These are phyloP conservation scores for Saccharum hybrid DNA, from an alignment of 202 grass and related monocot genomes.

Conservation along the genomic window DNA sequence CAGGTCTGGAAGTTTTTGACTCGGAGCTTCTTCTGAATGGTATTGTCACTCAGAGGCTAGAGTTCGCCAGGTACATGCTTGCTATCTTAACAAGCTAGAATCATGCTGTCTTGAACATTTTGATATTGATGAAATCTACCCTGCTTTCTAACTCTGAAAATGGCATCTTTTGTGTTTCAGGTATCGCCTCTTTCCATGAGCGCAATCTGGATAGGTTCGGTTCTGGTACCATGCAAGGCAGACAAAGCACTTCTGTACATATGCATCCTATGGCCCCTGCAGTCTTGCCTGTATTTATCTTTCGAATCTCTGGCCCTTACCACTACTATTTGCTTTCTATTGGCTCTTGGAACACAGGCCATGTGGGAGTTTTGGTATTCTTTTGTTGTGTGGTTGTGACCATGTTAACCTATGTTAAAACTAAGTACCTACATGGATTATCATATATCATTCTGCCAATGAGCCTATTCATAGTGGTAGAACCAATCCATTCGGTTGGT, in stretches of 20 bases:
- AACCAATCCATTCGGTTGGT: neutral
- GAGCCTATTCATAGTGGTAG: neutral
- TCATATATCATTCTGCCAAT: too few species aligned
- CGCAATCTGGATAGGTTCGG: neutral
- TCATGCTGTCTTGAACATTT: neutral
- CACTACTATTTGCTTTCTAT: neutral
- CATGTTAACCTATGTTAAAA: too few species aligned
- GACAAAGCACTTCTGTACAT: constrained; percentile 12
- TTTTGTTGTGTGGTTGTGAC: neutral
- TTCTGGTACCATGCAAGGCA: neutral
- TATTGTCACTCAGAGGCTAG: too few species aligned
- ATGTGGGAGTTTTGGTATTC: neutral
- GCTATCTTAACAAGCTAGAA: neutral
- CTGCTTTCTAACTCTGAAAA: neutral
- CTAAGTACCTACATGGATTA: too few species aligned
- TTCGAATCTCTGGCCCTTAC: neutral
- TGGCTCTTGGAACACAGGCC: neutral
- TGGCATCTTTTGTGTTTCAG: constrained; percentile 17
- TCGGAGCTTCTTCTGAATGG: too few species aligned
- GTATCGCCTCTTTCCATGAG: constrained; percentile 47
- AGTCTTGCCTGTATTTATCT: constrained; percentile 15
- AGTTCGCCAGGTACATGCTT: too few species aligned
- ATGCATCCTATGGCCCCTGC: neutral
- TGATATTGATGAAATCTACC: constrained; percentile 6
- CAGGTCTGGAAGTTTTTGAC: too few species aligned